These are phyloP conservation scores for Sonneratia alba DNA, from an alignment of 345 rosid species.

Conservation along the genomic window DNA sequence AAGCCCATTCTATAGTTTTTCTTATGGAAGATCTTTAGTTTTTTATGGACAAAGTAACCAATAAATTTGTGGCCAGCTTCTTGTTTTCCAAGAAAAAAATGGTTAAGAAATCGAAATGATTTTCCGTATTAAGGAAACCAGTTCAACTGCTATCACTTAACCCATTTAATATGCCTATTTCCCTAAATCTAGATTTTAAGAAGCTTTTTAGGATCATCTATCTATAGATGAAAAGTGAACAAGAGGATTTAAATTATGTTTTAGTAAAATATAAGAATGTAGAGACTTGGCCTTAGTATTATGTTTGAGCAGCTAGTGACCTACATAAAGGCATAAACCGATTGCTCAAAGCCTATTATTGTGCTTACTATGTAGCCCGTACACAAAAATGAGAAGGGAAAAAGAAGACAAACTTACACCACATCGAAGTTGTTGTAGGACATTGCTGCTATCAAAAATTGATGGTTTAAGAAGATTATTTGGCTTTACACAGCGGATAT, in stretches of 20 bases:
- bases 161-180: background rate
- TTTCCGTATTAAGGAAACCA: background rate
- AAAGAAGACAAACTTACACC: slow-evolving; percentile 60
- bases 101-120: too few relatives aligned
- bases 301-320: too few relatives aligned
- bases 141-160: background rate
- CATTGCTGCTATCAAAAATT: slow-evolving; percentile 70
- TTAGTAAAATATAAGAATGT: background rate
- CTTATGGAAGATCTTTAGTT: too few relatives aligned
- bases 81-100: too few relatives aligned
- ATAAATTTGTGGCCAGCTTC: too few relatives aligned
- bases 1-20: too few relatives aligned
- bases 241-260: too few relatives aligned
- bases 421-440: slow-evolving; percentile 86
- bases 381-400: background rate
- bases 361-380: background rate
- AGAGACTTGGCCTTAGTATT: background rate
- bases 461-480: slow-evolving; percentile 87
- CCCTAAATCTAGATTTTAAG: background rate
- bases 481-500: slow-evolving; percentile 96
- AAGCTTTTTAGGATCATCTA: background rate
- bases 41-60: too few relatives aligned
- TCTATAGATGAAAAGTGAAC: background rate
- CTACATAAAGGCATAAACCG: background rate
- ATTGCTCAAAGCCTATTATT: background rate